Percentiles rank a stretch among this genome's conserved stretches.
Conservation (phyloP, 345 rosid species). For the Brassica carinata region DNA sequence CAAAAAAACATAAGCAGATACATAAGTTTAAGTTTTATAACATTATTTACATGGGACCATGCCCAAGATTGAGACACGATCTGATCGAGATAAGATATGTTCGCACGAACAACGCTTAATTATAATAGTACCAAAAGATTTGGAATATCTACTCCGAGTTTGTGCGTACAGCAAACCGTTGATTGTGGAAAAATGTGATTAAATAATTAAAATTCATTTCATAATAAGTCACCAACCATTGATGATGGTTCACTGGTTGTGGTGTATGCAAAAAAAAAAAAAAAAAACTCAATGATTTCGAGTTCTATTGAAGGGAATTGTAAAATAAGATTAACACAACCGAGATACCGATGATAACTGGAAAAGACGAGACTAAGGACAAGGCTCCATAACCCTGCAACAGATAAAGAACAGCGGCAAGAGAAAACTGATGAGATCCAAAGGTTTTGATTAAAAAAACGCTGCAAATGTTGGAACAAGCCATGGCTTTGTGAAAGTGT, state of each 20-base stretch:
- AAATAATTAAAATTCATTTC: constrained; percentile 13
- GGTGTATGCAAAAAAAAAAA: constrained; percentile 16
- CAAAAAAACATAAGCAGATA: constrained; percentile 16
- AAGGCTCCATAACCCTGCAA: constrained; percentile 95
- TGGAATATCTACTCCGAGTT: constrained; percentile 23
- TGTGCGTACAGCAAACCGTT: constrained; percentile 10
- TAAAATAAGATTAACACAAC: constrained; percentile 83
- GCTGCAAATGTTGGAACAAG: neutral
- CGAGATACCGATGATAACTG: constrained; percentile 83
- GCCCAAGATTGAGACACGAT: constrained; percentile 39
- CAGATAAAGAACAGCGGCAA: neutral
- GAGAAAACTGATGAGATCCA: neutral
- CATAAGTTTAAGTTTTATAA: neutral
- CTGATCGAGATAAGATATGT: constrained; percentile 23
- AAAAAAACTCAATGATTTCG: neutral
- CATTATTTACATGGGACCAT: constrained; percentile 36
- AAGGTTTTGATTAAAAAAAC: neutral
- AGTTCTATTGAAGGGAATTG: constrained; percentile 80
- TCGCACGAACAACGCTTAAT: constrained; percentile 23
- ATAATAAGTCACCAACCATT: constrained; percentile 30
- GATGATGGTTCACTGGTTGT: constrained; percentile 28
- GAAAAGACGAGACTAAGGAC: constrained; percentile 85
- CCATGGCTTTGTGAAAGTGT: neutral
- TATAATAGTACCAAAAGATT: constrained; percentile 22
- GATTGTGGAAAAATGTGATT: constrained; percentile 12